Percentiles rank a stretch among this genome's conserved stretches.
Conservation (phyloP, 2,329 filamentous ascomycete genomes). For the Cercospora janseana region DNA sequence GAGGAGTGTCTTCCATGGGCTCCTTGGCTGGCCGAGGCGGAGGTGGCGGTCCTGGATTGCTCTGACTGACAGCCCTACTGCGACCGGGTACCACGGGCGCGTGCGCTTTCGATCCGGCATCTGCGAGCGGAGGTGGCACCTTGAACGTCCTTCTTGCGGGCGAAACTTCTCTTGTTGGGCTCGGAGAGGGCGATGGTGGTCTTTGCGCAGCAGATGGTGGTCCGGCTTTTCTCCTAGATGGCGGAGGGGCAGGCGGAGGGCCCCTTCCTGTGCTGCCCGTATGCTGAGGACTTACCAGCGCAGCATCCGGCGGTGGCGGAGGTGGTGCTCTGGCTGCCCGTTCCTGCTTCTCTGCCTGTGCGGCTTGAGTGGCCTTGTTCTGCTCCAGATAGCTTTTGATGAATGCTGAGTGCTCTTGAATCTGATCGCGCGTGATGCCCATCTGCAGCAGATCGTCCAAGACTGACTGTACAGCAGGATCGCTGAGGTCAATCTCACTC, state of each 20-base stretch:
- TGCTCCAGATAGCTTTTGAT: slow-evolving; percentile 67
- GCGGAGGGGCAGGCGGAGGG: slow-evolving; percentile 58
- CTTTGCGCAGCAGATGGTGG: slow-evolving; percentile 44
- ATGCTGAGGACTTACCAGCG: slow-evolving; percentile 58
- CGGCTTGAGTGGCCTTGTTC: slow-evolving; percentile 54
- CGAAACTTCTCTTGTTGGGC: slow-evolving; percentile 65
- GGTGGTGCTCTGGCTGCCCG: slow-evolving; percentile 58
- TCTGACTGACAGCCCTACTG: slow-evolving; percentile 44
- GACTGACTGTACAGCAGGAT: slow-evolving; percentile 61
- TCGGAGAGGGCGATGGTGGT: slow-evolving; percentile 55
- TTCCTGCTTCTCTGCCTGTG: slow-evolving; percentile 47
- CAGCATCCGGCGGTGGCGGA: slow-evolving; percentile 55
- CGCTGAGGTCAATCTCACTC: slow-evolving; percentile 57
- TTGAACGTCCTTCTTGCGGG: slow-evolving; percentile 71
- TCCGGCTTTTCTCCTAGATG: slow-evolving; percentile 40
- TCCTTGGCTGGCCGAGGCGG: slow-evolving; percentile 51
- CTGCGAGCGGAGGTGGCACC: slow-evolving; percentile 82
- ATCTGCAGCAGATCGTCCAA: slow-evolving; percentile 61
- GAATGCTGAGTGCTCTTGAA: slow-evolving; percentile 65
- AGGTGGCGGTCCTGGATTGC: slow-evolving; percentile 43
- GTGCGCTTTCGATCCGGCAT: slow-evolving; percentile 68
- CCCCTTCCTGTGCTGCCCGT: slow-evolving; percentile 62
- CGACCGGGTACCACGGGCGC: slow-evolving; percentile 54
- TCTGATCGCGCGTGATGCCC: slow-evolving; percentile 68
- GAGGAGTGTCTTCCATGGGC: slow-evolving; percentile 54